Evolutionary conservation across 495 filamentous ascomycete genomes (phyloP), one percentile per base, ranked within the genome.

Genomic region (Geoglossum glabrum): DNA sequence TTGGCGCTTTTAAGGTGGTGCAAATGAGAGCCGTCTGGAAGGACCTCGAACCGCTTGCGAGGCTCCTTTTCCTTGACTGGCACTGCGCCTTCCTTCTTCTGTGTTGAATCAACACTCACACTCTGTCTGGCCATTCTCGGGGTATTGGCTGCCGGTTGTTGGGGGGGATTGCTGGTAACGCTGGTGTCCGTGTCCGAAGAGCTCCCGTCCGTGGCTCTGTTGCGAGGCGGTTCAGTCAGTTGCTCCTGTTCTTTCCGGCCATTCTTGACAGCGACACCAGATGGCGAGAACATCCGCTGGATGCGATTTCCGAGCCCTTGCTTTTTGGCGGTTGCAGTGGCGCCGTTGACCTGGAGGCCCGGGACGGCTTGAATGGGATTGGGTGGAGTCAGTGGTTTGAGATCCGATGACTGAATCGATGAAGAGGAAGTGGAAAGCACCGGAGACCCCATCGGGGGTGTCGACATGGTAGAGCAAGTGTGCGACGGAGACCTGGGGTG

Each of bases 1-100:
- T 87, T 87, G 54, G 83, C 81, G 59, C 82, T 85, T 65, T 86
- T 90, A 19, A 98, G 79, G 62, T 87, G 76, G 66, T 98, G 92
- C 59, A 85, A 81, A 64, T 98, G 92, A 9, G 79, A 77, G 63
- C 84, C 84, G 61, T 86, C 79, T 3, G 74, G 67, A 38, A 74
- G 66, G 21, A 74, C 58, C 64, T 79, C 78, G 64, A 84, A 87
- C 17, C 84, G 78, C 62, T 73, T 76, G 47, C 49, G 52, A 33
- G 75, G 73, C 56, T 63, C 60, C 28, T 43, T 26, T 2, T 58
- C 56, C 38, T 58, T 45, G 21, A 11, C 15, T 7, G 54, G 40
- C 1, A 28, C 23, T 23, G 23, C 31, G 4, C 27, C 31, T 38
- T 56, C 54, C 36, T 56, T 36, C 54, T 62, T 67, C 56, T 66